A percentile compares a stretch with the other conserved stretches of the same genome.
These are phyloP conservation scores for Tuber indicum DNA, from an alignment of 495 filamentous ascomycete species.

Conservation along the genomic window DNA sequence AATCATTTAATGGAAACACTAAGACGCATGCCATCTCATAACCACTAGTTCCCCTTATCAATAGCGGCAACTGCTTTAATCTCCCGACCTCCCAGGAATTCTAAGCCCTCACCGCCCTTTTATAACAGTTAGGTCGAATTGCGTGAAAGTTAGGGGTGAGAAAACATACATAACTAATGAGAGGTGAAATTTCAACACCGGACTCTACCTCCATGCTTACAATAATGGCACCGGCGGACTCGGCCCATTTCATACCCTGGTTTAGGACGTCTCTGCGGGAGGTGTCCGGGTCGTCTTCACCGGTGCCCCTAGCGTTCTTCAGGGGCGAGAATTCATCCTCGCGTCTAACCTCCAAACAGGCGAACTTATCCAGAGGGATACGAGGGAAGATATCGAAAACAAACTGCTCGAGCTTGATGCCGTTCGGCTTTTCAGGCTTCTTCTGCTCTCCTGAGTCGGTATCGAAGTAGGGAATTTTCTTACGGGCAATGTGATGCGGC, in stretches of 20 bases:
- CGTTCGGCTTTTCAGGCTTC: conserved; percentile 90
- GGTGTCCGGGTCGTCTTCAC: conserved; percentile 90
- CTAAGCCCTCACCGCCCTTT: conserved; percentile 84
- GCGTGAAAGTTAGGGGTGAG: conserved; percentile 10
- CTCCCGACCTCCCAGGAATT: conserved; percentile 63
- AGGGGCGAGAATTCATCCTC: conserved; percentile 98
- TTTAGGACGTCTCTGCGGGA: conserved; percentile 80
- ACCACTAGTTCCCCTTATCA: conserved; percentile 58
- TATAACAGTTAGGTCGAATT: conserved; percentile 41
- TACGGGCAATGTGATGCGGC: conserved; percentile 90
- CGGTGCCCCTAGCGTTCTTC: conserved; percentile 88
- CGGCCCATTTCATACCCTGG: conserved; percentile 78
- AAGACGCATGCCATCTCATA: background rate
- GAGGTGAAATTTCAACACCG: conserved; percentile 85
- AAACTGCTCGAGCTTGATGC: conserved; percentile 98
- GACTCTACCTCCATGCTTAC: conserved; percentile 59
- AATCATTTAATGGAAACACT: background rate
- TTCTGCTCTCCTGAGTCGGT: conserved; percentile 65
- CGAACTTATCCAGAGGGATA: conserved; percentile 80
- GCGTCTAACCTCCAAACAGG: conserved; percentile 87
- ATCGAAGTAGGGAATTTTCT: conserved; percentile 93
- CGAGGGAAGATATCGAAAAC: conserved; percentile 98
- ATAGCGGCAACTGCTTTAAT: conserved; percentile 71
- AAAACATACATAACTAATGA: conserved; percentile 87
- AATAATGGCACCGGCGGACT: conserved; percentile 69